Conservation (phyloP, 2,329 filamentous ascomycete genomes). For the Pseudogymnoascus pannorum region DNA sequence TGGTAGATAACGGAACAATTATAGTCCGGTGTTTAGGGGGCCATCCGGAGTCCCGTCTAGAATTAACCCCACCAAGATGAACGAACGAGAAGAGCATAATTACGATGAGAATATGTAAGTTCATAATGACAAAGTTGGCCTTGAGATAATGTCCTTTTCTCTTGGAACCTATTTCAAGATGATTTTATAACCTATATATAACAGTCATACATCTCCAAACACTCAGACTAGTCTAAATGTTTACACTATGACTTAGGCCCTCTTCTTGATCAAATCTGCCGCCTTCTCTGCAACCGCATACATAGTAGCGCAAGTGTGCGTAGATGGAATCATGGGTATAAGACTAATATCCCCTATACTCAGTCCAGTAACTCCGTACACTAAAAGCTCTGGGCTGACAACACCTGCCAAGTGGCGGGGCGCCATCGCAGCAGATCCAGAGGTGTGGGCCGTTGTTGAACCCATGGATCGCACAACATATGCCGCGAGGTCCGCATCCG, state of each 20-base stretch:
- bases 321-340: slow-evolving; percentile 22
- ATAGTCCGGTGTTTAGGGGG: not conserved
- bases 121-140: not conserved
- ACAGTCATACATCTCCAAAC: not conserved
- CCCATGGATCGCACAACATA: slow-evolving; percentile 24
- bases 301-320: slow-evolving; percentile 9
- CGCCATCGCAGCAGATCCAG: slow-evolving; percentile 19
- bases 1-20: slow-evolving; percentile 1
- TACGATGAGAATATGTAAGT: not conserved
- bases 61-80: not conserved
- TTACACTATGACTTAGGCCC: not conserved
- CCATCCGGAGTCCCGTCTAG: no score
- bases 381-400: slow-evolving; percentile 15
- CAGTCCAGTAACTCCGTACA: slow-evolving; percentile 16
- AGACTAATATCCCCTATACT: slow-evolving; percentile 16
- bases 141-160: not conserved
- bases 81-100: not conserved
- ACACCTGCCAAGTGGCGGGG: slow-evolving; percentile 15
- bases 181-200: not conserved
- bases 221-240: not conserved
- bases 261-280: slow-evolving; percentile 10
- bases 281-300: slow-evolving; percentile 16
- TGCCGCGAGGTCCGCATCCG: slow-evolving; percentile 21
- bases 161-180: not conserved
- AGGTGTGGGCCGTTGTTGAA: slow-evolving; percentile 35